Base-by-base conservation (phyloP, 352 stramenopile genomes). In the Globisporangium rhizosaccharum region DNA sequence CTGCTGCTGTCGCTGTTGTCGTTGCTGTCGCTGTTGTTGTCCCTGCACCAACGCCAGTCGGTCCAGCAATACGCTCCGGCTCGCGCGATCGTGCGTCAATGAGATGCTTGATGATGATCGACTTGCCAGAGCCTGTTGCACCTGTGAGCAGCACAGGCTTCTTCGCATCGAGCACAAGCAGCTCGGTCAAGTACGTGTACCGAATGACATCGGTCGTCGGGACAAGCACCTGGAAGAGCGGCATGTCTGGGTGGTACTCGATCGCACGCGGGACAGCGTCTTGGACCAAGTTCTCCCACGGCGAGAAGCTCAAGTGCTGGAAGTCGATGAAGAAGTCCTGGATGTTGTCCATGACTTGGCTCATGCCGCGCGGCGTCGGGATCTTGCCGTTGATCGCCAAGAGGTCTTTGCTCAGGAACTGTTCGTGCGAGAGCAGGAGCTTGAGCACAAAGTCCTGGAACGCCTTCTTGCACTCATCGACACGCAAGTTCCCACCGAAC, bases 91-190 rank as follows among this genome's bases (percentile, higher is more conserved):
- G 53, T 2, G 54, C 48, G 20, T 75, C 63, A 9, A 97, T 59
- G 0, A 96, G 56, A 15, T 83, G 83, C 15, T 94, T 74, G 6
- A 95, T 65, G 33, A 96, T 70, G 1, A 96, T 70, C 10, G 88
- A 96, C 61, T 97, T 97, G 15, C 90, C 90, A 0, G 83, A 87
- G 2, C 91, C 91, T 23, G 88, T 97, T 1, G 87, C 79, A 1
- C 91, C 91, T 9, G 91, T 97, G 50, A 97, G 46, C 50, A 96
- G 92, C 14, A 96, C 75, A 0, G 88, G 82, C 12, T 67, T 68
- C 63, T 88, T 87, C 0, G 75, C 73, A 36, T 90, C 72, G 14
- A 89, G 61, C 4, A 67, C 57, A 20, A 93, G 65, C 1, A 91
- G 54, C 48, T 79, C 66, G 0, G 75, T 69, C 56, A 93, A 53